These are phyloP conservation scores for Austroboletus rostrupii DNA, from an alignment of 1,284 basidiomycete species.

Conservation along the genomic window DNA sequence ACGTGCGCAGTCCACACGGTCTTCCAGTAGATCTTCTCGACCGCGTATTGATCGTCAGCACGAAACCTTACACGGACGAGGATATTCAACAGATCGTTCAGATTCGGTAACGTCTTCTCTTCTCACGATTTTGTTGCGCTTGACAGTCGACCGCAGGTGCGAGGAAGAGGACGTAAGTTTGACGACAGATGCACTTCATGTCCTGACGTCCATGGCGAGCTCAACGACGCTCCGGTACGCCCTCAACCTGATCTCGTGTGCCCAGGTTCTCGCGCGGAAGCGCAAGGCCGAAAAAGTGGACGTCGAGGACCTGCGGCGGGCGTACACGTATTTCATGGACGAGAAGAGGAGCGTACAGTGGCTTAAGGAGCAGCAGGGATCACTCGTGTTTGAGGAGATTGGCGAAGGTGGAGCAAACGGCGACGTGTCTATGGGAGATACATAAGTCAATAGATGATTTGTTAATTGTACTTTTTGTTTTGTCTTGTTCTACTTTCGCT, in stretches of 20 bases:
- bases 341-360: conserved; percentile 94
- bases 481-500: too few relatives aligned
- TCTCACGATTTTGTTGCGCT: neutral
- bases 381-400: conserved; percentile 68
- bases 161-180: conserved; percentile 96
- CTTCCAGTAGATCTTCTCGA: conserved; percentile 94
- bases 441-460: neutral
- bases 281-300: conserved; percentile 76
- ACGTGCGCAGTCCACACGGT: conserved; percentile 91
- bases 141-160: conserved; percentile 48
- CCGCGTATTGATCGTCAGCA: conserved; percentile 93
- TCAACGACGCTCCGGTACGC: conserved; percentile 89
- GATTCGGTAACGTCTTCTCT: conserved; percentile 61
- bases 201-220: conserved; percentile 81
- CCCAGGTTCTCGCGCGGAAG: conserved; percentile 77
- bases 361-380: conserved; percentile 81
- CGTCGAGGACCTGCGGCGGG: conserved; percentile 79
- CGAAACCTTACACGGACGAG: conserved; percentile 80
- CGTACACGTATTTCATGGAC: conserved; percentile 91
- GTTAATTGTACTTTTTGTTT: neutral
- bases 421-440: neutral
- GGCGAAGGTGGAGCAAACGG: neutral
- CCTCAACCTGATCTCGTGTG: conserved; percentile 90
- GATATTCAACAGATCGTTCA: conserved; percentile 91
- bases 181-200: conserved; percentile 66